Percentiles rank a stretch among this genome's conserved stretches.
phyloP scores from a whole-genome alignment of 2,329 filamentous ascomycete species.

The Malbranchea cinnamomea region DNA sequence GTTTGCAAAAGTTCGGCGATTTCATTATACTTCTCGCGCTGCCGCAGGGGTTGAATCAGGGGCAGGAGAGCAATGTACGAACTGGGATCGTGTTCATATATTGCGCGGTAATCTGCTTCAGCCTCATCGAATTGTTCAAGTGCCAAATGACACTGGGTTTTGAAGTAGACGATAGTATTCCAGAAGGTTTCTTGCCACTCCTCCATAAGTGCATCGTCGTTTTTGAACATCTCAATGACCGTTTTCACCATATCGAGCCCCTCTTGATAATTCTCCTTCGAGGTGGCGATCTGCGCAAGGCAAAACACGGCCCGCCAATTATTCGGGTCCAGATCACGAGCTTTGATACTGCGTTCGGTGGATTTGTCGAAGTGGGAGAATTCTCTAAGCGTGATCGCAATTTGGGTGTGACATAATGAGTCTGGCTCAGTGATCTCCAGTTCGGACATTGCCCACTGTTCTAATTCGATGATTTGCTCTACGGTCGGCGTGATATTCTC shows the following conservation, averaged over 20 bases:
- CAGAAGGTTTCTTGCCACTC: slow-evolving; percentile 7
- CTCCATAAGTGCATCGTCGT: slow-evolving; percentile 5
- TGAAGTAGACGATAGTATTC: slow-evolving; percentile 5
- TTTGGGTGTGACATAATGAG: slow-evolving; percentile 9
- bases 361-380: slow-evolving; percentile 9
- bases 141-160: slow-evolving; percentile 5
- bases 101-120: slow-evolving; percentile 6
- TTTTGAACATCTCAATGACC: slow-evolving; percentile 8
- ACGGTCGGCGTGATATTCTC: slow-evolving; percentile 3
- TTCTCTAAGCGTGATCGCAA: slow-evolving; percentile 12
- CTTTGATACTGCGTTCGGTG: slow-evolving; percentile 11
- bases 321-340: slow-evolving; percentile 7
- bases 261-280: slow-evolving; percentile 5
- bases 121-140: slow-evolving; percentile 6
- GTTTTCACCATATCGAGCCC: slow-evolving; percentile 5
- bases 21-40: slow-evolving; percentile 7
- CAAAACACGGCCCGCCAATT: slow-evolving; percentile 14
- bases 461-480: slow-evolving; percentile 8
- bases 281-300: slow-evolving; percentile 10
- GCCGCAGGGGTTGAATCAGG: slow-evolving; percentile 5
- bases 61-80: slow-evolving; percentile 7
- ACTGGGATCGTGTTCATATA: slow-evolving; percentile 7
- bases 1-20: slow-evolving; percentile 10
- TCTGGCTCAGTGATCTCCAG: slow-evolving; percentile 6
- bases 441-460: slow-evolving; percentile 9